Percentiles rank a stretch among this genome's conserved stretches.
phyloP scores from a whole-genome alignment of 176 grass and related monocot species.

The Areca catechu region DNA sequence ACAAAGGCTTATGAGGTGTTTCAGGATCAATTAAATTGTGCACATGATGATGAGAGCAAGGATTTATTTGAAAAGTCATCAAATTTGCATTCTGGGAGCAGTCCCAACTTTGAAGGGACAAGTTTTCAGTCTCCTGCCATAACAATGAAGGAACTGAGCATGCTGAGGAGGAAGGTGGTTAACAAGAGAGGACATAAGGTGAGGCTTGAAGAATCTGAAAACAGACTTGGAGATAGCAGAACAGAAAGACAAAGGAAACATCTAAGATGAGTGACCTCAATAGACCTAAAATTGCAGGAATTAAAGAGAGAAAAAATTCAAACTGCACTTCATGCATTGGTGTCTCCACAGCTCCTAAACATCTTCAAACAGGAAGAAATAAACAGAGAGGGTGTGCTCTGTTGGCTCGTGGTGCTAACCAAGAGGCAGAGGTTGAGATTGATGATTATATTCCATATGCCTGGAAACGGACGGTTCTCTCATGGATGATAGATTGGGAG shows the following conservation, averaged over 20 bases:
- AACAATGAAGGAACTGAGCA: constrained; percentile 54
- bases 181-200: constrained; percentile 51
- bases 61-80: constrained; percentile 10
- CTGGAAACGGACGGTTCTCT: constrained; percentile 72
- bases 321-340: not conserved
- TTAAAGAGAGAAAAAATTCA: constrained; percentile 22
- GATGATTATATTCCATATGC: constrained; percentile 58
- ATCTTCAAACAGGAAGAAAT: constrained; percentile 15
- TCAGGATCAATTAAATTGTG: constrained; percentile 46
- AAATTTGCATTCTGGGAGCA: constrained; percentile 19
- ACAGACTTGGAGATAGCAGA: constrained; percentile 31
- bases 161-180: constrained; percentile 77
- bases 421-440: constrained; percentile 24
- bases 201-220: constrained; percentile 32
- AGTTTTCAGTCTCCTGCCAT: constrained; percentile 22
- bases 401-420: constrained; percentile 56
- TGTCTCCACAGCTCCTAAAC: constrained; percentile 1
- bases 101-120: constrained; percentile 15
- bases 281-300: constrained; percentile 8
- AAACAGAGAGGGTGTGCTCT: constrained; percentile 47
- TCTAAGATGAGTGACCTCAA: too few relatives aligned
- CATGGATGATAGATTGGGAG: constrained; percentile 93
- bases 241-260: constrained; percentile 25
- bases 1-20: constrained; percentile 89
- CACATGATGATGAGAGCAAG: constrained; percentile 26